phyloP scores from a whole-genome alignment of 305 asterid species.

The Salvia sclarea region DNA sequence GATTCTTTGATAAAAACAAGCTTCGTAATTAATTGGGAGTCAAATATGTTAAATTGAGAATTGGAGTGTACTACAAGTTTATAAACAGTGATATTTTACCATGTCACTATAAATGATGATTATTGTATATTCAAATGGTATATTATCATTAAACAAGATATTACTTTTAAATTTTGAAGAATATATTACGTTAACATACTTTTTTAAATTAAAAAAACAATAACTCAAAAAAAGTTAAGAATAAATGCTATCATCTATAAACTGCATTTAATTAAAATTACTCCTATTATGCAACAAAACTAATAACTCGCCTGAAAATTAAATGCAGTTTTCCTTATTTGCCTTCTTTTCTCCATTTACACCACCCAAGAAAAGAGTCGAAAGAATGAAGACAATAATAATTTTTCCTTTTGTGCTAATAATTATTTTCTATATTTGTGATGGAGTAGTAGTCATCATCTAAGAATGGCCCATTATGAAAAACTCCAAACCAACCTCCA shows the following conservation, averaged over 20 bases:
- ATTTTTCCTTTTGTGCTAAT: neutral
- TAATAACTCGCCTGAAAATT: neutral
- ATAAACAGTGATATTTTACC: slow-evolving; percentile 15
- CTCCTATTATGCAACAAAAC: too few relatives aligned
- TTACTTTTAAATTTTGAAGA: neutral
- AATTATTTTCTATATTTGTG: neutral
- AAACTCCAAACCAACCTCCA: slow-evolving; percentile 28
- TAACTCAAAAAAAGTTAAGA: too few relatives aligned
- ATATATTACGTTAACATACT: neutral
- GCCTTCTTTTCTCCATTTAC: neutral
- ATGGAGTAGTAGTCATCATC: slow-evolving; percentile 12
- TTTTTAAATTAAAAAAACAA: too few relatives aligned
- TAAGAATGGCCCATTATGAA: slow-evolving; percentile 9
- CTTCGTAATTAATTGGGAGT: neutral
- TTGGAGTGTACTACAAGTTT: slow-evolving; percentile 35
- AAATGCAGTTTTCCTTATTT: neutral
- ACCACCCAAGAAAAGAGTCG: neutral
- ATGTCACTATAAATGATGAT: neutral
- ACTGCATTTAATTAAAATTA: too few relatives aligned
- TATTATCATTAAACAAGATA: too few relatives aligned
- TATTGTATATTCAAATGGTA: neutral
- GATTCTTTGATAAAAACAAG: slow-evolving; percentile 1
- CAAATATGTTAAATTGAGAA: neutral
- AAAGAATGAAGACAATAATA: neutral
- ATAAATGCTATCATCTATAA: too few relatives aligned